Evolutionary conservation across 1,284 basidiomycete genomes (phyloP), one percentile per base, ranked within the genome.

Genomic region (Rhodotorula sp.): DNA sequence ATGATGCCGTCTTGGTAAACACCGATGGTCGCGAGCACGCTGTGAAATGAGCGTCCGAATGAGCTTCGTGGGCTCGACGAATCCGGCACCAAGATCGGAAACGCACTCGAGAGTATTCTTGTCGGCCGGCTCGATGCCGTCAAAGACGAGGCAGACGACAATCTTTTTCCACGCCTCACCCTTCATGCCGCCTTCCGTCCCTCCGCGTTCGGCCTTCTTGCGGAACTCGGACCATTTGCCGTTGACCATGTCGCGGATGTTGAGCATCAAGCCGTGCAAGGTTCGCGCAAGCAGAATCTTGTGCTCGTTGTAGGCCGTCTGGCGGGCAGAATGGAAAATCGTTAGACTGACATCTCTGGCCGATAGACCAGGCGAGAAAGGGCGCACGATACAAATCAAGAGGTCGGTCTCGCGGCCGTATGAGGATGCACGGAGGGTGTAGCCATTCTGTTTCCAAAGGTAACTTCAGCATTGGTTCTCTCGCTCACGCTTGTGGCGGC

Each of bases 181-280:
- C 91, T 64, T 92, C 92, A 95, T 95, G 1, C 90, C 95, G 77
- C 93, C 91, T 81, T 97, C 93, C 1, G 91, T 87, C 67, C 85
- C 86, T 17, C 73, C 64, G 87, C 86, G 94, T 89, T 79, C 80
- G 30, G 76, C 78, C 26, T 77, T 67, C n/a, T 76, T 64, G 77
- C 80, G 97, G 83, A 92, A 98, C 80, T 95, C 95, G 72, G 92
- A 95, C 78, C 80, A 88, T 80, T 95, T 95, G 60, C 92, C 94
- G 83, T 93, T 95, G 87, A 93, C 96, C 75, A 98, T 98, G 78
- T 98, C 95, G 76, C 95, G 91, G 75, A 99, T 95, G 82, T 99
- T 99, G 76, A 95, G 82, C 94, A 98, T 97, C 79, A 98, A 90
- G 73, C 92, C 91, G 78, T 97, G 93, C 59, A 97, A 83, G 1